Conservation (phyloP, 1,284 basidiomycete genomes). For the Phellopilus nigrolimitatus region DNA sequence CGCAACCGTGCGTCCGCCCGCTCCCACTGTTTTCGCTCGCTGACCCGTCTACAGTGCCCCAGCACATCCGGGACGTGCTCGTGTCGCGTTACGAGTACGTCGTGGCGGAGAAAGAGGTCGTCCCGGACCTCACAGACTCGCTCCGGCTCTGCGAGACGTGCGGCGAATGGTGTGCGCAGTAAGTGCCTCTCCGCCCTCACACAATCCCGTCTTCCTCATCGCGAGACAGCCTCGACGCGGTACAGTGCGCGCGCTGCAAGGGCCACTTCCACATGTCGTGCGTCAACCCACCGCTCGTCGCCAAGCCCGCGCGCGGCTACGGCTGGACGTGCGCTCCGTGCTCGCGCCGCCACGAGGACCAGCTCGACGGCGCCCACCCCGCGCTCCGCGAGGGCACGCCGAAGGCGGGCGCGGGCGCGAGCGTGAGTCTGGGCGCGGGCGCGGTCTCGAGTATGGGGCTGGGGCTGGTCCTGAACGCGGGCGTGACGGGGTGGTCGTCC, state of each 20-base stretch:
- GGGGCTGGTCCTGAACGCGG: no score
- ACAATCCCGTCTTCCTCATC: constrained; percentile 18
- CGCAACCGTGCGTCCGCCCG: constrained; percentile 71
- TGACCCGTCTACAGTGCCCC: constrained; percentile 57
- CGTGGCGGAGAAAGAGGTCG: constrained; percentile 88
- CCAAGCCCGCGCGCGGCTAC: constrained; percentile 95
- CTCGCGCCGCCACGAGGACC: constrained; percentile 82
- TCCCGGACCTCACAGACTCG: constrained; percentile 84
- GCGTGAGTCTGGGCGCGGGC: no score
- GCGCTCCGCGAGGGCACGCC: constrained; percentile 25
- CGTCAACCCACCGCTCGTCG: constrained; percentile 88
- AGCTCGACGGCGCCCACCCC: constrained; percentile 64
- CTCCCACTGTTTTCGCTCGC: constrained; percentile 20
- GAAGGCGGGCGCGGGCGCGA: constrained; percentile 27
- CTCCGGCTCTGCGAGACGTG: constrained; percentile 86
- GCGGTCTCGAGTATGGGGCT: no score
- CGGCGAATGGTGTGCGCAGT: constrained; percentile 85
- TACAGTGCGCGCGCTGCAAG: constrained; percentile 93
- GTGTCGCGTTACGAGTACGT: constrained; percentile 90
- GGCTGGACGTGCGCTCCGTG: constrained; percentile 97
- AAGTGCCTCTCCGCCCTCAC: constrained; percentile 30
- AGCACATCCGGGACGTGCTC: constrained; percentile 72
- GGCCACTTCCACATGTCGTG: constrained; percentile 94
- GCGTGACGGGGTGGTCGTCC: no score
- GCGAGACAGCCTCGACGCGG: constrained; percentile 70